Evolutionary conservation across 129 eudicot species (phyloP).

Genomic region (Glebionis coronaria): DNA sequence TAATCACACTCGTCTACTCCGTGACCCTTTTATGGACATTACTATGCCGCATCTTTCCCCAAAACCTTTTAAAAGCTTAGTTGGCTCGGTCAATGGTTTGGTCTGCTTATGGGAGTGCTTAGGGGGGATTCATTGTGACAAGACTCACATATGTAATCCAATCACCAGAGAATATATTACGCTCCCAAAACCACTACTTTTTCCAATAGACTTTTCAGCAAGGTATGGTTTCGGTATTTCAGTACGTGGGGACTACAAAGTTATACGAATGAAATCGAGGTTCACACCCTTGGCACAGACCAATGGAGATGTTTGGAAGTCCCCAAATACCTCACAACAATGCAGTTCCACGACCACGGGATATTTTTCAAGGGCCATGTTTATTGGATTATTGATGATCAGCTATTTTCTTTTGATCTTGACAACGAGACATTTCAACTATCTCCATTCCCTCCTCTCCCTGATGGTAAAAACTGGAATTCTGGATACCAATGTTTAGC

Average conservation of each 20-base stretch:
- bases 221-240: constrained; percentile 1
- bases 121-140: too few relatives aligned
- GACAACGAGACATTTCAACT: background rate
- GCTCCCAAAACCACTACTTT: too few relatives aligned
- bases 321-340: background rate
- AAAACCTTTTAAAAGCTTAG: too few relatives aligned
- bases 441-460: background rate
- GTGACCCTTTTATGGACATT: too few relatives aligned
- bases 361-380: background rate
- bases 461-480: background rate
- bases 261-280: background rate
- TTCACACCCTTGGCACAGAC: background rate
- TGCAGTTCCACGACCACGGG: background rate
- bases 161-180: too few relatives aligned
- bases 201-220: too few relatives aligned
- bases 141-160: too few relatives aligned
- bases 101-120: too few relatives aligned
- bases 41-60: too few relatives aligned
- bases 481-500: background rate
- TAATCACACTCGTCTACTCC: too few relatives aligned
- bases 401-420: background rate
- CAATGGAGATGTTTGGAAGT: background rate
- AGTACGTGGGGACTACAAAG: background rate
- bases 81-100: too few relatives aligned
- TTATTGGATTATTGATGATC: background rate